Conservation (phyloP, 1,284 basidiomycete genomes). For the Boletus mariae region DNA sequence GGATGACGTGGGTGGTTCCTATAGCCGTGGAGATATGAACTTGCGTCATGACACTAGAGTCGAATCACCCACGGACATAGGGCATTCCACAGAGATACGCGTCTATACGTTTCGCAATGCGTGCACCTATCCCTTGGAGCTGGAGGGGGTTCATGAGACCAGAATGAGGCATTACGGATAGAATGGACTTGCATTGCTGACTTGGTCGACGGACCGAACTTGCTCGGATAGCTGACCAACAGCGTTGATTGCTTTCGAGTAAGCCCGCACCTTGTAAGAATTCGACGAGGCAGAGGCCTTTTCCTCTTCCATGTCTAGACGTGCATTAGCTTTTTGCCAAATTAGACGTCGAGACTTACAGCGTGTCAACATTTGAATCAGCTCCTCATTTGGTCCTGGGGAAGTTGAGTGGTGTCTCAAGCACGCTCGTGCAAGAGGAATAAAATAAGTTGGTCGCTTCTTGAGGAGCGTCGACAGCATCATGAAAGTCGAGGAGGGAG, state of each 20-base stretch:
- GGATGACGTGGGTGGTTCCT: constrained; percentile 18
- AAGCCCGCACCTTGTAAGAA: constrained; percentile 49
- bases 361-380: constrained; percentile 41
- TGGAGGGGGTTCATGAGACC: constrained; percentile 19
- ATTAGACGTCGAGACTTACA: constrained; percentile 30
- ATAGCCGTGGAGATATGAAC: constrained; percentile 2
- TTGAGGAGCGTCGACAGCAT: constrained; percentile 24
- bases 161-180: background rate
- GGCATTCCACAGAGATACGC: constrained; percentile 34
- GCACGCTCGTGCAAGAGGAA: constrained; percentile 3
- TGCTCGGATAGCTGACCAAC: constrained; percentile 39
- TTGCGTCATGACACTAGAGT: background rate
- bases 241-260: constrained; percentile 42
- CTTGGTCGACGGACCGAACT: constrained; percentile 41
- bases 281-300: constrained; percentile 37
- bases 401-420: constrained; percentile 18
- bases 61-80: constrained; percentile 36
- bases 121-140: constrained; percentile 42
- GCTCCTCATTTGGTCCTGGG: constrained; percentile 37
- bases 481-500: background rate
- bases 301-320: constrained; percentile 44
- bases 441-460: background rate
- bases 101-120: constrained; percentile 43
- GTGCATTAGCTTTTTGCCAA: background rate
- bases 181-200: constrained; percentile 24